phyloP scores from a whole-genome alignment of 495 filamentous ascomycete genomes.

The Hypoxylon crocopeplum region DNA sequence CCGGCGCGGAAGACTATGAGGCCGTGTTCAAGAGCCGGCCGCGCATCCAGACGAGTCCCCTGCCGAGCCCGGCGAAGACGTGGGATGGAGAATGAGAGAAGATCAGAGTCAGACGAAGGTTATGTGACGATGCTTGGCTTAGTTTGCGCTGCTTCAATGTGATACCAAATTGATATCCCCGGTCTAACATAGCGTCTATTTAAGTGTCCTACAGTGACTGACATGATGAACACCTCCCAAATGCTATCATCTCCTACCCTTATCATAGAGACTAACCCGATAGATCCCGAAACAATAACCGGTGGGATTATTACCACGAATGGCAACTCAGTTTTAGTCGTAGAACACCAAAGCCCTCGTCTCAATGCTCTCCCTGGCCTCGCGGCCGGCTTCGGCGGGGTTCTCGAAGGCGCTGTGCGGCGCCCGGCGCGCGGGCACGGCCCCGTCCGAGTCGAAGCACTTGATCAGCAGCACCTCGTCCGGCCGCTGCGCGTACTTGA shows the following conservation, averaged over 20 bases:
- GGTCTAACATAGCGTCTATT: too few relatives aligned
- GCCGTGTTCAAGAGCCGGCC: conserved; percentile 87
- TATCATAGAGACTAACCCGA: too few relatives aligned
- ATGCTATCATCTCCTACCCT: too few relatives aligned
- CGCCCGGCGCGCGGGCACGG: conserved; percentile 62
- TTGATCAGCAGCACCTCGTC: conserved; percentile 68
- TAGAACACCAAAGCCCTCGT: conserved; percentile 63
- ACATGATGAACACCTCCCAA: too few relatives aligned
- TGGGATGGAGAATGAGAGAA: conserved; percentile 17
- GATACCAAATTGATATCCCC: too few relatives aligned
- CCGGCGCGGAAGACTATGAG: conserved; percentile 73
- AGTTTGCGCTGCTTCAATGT: too few relatives aligned
- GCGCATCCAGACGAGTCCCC: conserved; percentile 77
- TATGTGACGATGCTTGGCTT: too few relatives aligned
- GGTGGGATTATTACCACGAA: too few relatives aligned
- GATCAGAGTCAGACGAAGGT: not conserved
- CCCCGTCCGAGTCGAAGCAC: conserved; percentile 69
- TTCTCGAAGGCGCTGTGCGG: conserved; percentile 69
- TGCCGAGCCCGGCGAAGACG: conserved; percentile 58
- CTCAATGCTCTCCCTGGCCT: conserved; percentile 67
- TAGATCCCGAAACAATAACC: too few relatives aligned
- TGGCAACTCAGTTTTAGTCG: too few relatives aligned
- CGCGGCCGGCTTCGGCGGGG: conserved; percentile 50
- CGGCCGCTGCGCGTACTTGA: conserved; percentile 69
- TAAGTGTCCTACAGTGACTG: too few relatives aligned